phyloP scores from a whole-genome alignment of 768 basidiomycete genomes.

The Tylopilus plumbeoviolaceoides region DNA sequence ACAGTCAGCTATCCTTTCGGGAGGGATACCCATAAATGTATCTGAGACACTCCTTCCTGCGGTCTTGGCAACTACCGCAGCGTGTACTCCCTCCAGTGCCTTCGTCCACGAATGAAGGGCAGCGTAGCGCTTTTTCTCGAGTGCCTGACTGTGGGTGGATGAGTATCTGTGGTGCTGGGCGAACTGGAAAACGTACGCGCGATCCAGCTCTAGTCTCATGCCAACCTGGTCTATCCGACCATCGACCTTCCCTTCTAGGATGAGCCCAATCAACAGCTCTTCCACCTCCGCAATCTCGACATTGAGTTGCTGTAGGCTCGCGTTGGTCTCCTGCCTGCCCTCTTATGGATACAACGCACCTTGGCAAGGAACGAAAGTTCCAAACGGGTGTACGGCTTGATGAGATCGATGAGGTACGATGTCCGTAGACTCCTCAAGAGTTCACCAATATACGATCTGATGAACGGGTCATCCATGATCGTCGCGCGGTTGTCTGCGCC shows the following conservation, averaged over 20 bases:
- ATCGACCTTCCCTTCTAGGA: slow-evolving; percentile 95
- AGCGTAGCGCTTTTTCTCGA: slow-evolving; percentile 82
- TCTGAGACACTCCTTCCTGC: slow-evolving; percentile 34
- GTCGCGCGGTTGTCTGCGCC: slow-evolving; percentile 82
- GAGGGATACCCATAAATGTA: slow-evolving; percentile 33
- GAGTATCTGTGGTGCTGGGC: neutral
- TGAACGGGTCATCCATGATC: slow-evolving; percentile 95
- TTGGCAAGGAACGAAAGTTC: slow-evolving; percentile 92
- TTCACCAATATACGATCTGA: slow-evolving; percentile 93
- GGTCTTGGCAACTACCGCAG: slow-evolving; percentile 72
- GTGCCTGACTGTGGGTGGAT: slow-evolving; percentile 60
- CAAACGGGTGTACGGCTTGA: slow-evolving; percentile 94
- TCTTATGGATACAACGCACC: slow-evolving; percentile 38
- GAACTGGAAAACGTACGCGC: slow-evolving; percentile 48
- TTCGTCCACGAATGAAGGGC: slow-evolving; percentile 81
- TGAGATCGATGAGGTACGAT: slow-evolving; percentile 95
- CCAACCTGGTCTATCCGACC: slow-evolving; percentile 96
- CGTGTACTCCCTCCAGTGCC: slow-evolving; percentile 73
- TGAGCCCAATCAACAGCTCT: slow-evolving; percentile 87
- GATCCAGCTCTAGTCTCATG: slow-evolving; percentile 86
- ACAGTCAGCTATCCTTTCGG: slow-evolving; percentile 31
- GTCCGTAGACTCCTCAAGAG: slow-evolving; percentile 91
- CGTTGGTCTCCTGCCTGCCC: neutral
- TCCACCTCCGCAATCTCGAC: slow-evolving; percentile 91
- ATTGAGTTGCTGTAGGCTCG: slow-evolving; percentile 75